Evolutionary conservation across 768 basidiomycete genomes (phyloP).

Genomic region (Chalciporus pseudorubinellus): DNA sequence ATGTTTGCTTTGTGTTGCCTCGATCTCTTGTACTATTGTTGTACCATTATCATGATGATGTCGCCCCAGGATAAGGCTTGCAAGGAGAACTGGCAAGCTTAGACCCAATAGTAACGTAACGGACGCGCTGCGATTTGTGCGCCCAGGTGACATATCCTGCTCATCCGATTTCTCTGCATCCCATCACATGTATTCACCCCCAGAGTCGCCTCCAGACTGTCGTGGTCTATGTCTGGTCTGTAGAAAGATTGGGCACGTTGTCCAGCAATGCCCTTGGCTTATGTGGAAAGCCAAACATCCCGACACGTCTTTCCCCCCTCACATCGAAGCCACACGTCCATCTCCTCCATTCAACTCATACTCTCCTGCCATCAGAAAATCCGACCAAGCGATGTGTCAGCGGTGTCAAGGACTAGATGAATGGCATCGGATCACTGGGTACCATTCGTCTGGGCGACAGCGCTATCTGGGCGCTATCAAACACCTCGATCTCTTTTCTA

Average conservation of each 20-base stretch:
- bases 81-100: too few relatives aligned
- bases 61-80: too few relatives aligned
- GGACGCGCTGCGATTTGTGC: too few relatives aligned
- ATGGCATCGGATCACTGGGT: not conserved
- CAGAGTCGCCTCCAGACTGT: not conserved
- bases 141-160: too few relatives aligned
- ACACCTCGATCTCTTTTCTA: not conserved
- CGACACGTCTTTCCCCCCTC: not conserved
- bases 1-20: too few relatives aligned
- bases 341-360: not conserved
- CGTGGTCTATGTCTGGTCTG: slow-evolving; percentile 9
- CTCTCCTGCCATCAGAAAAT: not conserved
- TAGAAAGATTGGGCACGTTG: slow-evolving; percentile 8
- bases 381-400: not conserved
- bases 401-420: not conserved
- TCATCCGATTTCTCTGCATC: too few relatives aligned
- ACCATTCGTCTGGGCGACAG: not conserved
- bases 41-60: too few relatives aligned
- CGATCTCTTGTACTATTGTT: too few relatives aligned
- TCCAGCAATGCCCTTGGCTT: not conserved
- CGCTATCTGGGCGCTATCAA: not conserved
- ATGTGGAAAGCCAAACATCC: not conserved
- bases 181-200: too few relatives aligned
- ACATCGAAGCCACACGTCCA: not conserved
- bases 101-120: too few relatives aligned